Evolutionary conservation across 1,139 yeast species (phyloP).

Genomic region (Meyerozyma elateridarum): DNA sequence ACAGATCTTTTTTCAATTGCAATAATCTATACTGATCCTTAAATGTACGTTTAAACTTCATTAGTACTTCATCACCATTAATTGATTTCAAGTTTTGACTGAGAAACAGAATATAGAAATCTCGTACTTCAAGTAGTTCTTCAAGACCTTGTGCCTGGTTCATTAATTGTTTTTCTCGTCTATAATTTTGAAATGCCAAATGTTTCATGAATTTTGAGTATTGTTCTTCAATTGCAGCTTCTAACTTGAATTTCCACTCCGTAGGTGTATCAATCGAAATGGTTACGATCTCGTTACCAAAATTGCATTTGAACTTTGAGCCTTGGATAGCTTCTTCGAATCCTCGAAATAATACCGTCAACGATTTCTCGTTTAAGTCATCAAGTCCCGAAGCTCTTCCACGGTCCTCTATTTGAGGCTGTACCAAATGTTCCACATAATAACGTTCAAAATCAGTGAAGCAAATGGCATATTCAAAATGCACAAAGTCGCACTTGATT

Average conservation of each 20-base stretch:
- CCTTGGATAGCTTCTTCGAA: neutral
- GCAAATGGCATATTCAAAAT: neutral
- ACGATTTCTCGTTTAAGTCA: conserved; percentile 5
- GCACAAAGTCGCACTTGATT: conserved; percentile 1
- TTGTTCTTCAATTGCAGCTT: conserved; percentile 7
- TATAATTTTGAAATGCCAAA: conserved; percentile 22
- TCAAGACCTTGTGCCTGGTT: conserved; percentile 20
- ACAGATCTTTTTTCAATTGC: conserved; percentile 3
- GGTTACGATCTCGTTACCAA: neutral
- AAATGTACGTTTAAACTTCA: conserved; percentile 21
- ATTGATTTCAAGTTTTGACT: conserved; percentile 33
- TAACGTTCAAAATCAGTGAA: conserved; percentile 1
- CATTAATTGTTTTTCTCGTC: conserved; percentile 19
- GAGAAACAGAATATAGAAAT: conserved; percentile 30
- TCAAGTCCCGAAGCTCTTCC: conserved; percentile 4
- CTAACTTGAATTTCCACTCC: conserved; percentile 23
- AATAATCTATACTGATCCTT: conserved; percentile 7
- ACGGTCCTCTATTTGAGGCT: neutral
- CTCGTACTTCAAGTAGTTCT: conserved; percentile 24
- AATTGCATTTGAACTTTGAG: neutral
- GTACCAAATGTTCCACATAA: conserved; percentile 3
- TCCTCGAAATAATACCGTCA: neutral
- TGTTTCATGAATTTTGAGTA: conserved; percentile 17
- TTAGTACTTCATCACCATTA: conserved; percentile 32
- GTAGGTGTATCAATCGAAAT: neutral